Conservation (phyloP, 208 protist species). For the Leptomonas pyrrhocoris region DNA sequence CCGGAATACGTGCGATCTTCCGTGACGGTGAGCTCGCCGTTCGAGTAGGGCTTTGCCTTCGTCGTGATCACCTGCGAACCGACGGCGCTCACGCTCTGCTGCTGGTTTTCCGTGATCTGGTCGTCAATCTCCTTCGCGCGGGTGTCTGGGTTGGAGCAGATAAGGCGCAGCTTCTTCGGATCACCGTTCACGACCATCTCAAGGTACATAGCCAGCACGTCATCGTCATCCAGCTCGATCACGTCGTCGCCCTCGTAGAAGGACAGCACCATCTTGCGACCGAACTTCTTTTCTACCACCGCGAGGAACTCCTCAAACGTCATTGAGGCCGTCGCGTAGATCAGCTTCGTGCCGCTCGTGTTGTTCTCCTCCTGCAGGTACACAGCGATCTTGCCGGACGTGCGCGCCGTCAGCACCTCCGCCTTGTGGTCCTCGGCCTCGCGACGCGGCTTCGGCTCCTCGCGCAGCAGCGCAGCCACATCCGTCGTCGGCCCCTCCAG, state of each 20-base stretch:
- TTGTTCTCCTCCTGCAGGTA: slow-evolving; percentile 77
- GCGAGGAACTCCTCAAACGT: slow-evolving; percentile 71
- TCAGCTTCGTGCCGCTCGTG: slow-evolving; percentile 58
- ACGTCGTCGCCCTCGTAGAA: slow-evolving; percentile 86
- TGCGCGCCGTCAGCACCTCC: slow-evolving; percentile 45
- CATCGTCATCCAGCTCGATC: slow-evolving; percentile 85
- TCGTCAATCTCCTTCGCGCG: slow-evolving; percentile 40
- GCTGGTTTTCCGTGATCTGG: slow-evolving; percentile 45
- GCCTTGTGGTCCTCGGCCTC: slow-evolving; percentile 47
- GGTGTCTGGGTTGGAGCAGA: slow-evolving; percentile 50
- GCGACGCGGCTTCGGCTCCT: slow-evolving; percentile 31
- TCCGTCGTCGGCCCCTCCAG: slow-evolving; percentile 59
- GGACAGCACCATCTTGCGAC: slow-evolving; percentile 61
- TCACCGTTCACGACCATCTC: slow-evolving; percentile 54
- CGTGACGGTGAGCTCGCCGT: slow-evolving; percentile 61
- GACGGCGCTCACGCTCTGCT: slow-evolving; percentile 7
- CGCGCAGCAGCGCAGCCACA: slow-evolving; percentile 40
- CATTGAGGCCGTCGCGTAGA: slow-evolving; percentile 68
- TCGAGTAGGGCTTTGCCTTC: slow-evolving; percentile 54
- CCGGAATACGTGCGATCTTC: slow-evolving; percentile 60
- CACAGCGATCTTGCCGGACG: slow-evolving; percentile 65
- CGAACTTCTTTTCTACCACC: slow-evolving; percentile 86
- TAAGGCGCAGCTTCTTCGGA: slow-evolving; percentile 79
- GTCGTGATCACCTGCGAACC: slow-evolving; percentile 12
- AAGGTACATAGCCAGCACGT: slow-evolving; percentile 87